Evolutionary conservation across 805 yeast genomes (phyloP).

Genomic region (Priceomyces fermenticarens): DNA sequence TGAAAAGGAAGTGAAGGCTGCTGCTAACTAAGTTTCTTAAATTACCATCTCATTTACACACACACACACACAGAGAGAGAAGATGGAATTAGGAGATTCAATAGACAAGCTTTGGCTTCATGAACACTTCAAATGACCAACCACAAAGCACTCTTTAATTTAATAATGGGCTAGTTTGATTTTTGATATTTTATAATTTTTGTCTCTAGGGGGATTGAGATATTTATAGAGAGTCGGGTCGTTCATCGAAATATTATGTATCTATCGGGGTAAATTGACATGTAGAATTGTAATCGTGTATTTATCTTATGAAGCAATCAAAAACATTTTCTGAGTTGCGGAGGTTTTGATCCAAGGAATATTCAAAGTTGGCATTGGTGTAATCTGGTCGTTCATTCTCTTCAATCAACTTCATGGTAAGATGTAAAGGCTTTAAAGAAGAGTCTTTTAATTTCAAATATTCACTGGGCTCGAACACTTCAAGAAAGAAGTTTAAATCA

Average conservation of each 20-base stretch:
- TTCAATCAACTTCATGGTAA: slow-evolving; percentile 25
- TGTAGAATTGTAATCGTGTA: background rate
- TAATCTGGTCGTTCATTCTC: slow-evolving; percentile 20
- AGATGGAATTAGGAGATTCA: background rate
- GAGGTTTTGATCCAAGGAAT: slow-evolving; percentile 23
- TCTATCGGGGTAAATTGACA: slow-evolving; percentile 1
- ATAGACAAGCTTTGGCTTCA: background rate
- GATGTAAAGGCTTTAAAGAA: slow-evolving; percentile 29
- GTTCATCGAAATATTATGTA: slow-evolving; percentile 3
- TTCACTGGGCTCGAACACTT: slow-evolving; percentile 35
- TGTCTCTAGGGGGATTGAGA: slow-evolving; percentile 4
- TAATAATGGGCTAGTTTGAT: background rate
- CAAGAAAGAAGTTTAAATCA: slow-evolving; percentile 37
- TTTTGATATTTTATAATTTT: background rate
- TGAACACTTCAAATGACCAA: background rate
- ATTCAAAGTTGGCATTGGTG: slow-evolving; percentile 26
- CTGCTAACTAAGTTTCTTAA: background rate
- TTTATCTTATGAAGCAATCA: slow-evolving; percentile 23
- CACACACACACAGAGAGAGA: background rate
- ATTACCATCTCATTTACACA: background rate
- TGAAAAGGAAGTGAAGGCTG: slow-evolving; percentile 1
- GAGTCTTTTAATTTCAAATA: slow-evolving; percentile 32
- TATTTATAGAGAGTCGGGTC: slow-evolving; percentile 4
- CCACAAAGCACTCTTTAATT: background rate
- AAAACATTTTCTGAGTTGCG: slow-evolving; percentile 29